Evolutionary conservation across 139 green algal species (phyloP).

Genomic region (Picochlorum sp.): DNA sequence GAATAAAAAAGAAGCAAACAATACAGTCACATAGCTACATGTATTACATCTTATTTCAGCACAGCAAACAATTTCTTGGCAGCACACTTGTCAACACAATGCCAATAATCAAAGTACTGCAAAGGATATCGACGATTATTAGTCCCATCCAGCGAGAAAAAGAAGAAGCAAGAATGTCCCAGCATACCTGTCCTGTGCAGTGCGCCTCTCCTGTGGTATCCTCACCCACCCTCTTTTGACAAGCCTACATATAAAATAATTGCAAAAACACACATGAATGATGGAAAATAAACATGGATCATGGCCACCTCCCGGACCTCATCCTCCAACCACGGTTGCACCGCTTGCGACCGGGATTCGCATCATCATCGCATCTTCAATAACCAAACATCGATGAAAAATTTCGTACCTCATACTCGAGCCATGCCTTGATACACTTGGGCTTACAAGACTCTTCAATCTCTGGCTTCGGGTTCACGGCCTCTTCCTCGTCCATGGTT

Average conservation of each 20-base stretch:
- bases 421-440: slow-evolving; percentile 26
- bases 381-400: neutral
- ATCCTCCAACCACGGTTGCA: slow-evolving; percentile 6
- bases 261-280: neutral
- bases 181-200: slow-evolving; percentile 32
- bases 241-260: slow-evolving; percentile 21
- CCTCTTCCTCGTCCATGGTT: slow-evolving; percentile 30
- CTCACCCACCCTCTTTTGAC: slow-evolving; percentile 22
- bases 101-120: slow-evolving; percentile 33
- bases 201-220: slow-evolving; percentile 28
- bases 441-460: slow-evolving; percentile 37
- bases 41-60: slow-evolving; percentile 14
- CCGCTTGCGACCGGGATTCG: neutral
- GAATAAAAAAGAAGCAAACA: too few relatives aligned
- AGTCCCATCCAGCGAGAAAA: neutral
- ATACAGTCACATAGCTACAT: too few relatives aligned
- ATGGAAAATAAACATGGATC: too few relatives aligned
- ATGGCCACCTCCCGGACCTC: too few relatives aligned
- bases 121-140: neutral
- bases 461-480: slow-evolving; percentile 23
- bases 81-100: slow-evolving; percentile 35
- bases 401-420: slow-evolving; percentile 25
- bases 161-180: neutral
- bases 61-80: slow-evolving; percentile 20
- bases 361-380: neutral